phyloP scores from a whole-genome alignment of 352 stramenopile species.

The Pythium diclinum region DNA sequence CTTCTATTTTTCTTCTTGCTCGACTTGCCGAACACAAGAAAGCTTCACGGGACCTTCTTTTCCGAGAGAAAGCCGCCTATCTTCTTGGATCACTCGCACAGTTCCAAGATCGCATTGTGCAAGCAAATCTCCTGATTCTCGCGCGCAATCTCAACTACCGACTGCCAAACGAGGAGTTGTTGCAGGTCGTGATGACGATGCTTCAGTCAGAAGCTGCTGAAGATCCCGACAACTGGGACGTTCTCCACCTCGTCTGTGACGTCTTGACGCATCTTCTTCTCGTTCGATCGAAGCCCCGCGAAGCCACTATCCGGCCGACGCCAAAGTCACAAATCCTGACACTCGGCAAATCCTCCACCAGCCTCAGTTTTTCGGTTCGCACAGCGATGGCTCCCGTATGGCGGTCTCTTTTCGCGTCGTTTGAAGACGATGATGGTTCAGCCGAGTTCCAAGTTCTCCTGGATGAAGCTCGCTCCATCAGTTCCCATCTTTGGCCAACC shows the following conservation, averaged over 20 bases:
- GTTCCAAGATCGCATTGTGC: neutral
- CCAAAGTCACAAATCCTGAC: neutral
- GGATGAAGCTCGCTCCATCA: neutral
- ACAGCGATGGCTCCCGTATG: neutral
- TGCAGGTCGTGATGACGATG: neutral
- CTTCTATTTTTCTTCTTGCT: conserved; percentile 3
- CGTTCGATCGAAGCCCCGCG: neutral
- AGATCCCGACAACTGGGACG: neutral
- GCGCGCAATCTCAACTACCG: neutral
- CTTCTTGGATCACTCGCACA: neutral
- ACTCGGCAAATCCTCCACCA: neutral
- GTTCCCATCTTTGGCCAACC: neutral
- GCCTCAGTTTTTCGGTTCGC: neutral
- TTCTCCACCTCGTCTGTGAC: neutral
- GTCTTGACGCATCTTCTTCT: neutral
- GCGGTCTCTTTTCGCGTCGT: neutral
- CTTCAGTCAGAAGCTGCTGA: neutral
- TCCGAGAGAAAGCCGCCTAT: neutral
- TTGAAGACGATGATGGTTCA: neutral
- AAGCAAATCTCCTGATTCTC: neutral
- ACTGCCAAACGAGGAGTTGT: neutral
- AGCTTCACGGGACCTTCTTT: neutral
- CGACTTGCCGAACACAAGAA: conserved; percentile 1
- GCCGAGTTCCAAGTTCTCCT: neutral
- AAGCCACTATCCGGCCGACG: neutral